These are phyloP conservation scores for Ormosia semicastrata DNA, from an alignment of 306 rosid species.

Conservation along the genomic window DNA sequence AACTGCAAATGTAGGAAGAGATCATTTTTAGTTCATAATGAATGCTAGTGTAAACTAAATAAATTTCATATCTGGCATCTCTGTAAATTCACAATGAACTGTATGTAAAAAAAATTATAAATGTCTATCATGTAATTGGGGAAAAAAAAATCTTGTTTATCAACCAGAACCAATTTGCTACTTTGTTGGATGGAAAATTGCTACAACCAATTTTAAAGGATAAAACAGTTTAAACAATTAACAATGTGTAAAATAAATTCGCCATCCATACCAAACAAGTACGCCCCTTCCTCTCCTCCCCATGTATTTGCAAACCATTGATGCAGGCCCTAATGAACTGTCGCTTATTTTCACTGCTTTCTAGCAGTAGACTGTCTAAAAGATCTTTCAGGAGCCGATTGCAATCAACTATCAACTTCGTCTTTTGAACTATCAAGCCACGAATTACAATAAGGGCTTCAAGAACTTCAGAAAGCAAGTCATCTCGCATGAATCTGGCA, in stretches of 20 bases:
- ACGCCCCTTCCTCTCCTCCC: conserved; percentile 85
- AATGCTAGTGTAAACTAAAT: not conserved
- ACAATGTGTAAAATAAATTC: not conserved
- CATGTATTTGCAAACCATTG: conserved; percentile 86
- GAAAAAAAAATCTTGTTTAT: too few species aligned
- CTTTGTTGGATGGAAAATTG: not conserved
- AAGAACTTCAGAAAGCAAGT: conserved; percentile 80
- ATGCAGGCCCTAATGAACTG: conserved; percentile 94
- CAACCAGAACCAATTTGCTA: not conserved
- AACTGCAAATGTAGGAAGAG: conserved; percentile 63
- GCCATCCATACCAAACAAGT: conserved; percentile 74
- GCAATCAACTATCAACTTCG: conserved; percentile 95
- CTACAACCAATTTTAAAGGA: not conserved
- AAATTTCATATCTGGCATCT: conserved; percentile 3
- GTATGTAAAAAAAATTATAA: not conserved
- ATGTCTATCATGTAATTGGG: too few species aligned
- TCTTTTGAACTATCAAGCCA: conserved; percentile 94
- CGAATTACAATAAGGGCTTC: conserved; percentile 97
- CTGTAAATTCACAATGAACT: conserved; percentile 5
- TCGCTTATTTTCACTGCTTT: conserved; percentile 86
- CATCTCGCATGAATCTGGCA: conserved; percentile 87
- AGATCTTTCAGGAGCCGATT: conserved; percentile 92
- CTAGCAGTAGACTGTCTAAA: conserved; percentile 81
- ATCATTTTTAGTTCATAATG: conserved; percentile 19
- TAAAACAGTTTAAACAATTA: not conserved